Percentiles rank a stretch among this genome's conserved stretches.
Conservation (phyloP, 495 filamentous ascomycete genomes). For the Platismatia glauca region DNA sequence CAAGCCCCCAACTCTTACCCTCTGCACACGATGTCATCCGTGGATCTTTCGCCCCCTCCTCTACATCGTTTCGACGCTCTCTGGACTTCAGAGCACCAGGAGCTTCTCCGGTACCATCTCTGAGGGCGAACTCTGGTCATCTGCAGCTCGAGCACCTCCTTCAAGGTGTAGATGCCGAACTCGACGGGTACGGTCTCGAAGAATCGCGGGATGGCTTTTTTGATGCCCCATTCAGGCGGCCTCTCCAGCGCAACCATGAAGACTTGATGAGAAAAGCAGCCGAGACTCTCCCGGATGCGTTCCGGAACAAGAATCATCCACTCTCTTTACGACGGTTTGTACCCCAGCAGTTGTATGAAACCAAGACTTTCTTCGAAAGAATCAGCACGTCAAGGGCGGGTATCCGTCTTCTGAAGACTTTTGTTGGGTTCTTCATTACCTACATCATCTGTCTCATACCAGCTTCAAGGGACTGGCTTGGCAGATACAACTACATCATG, state of each 20-base stretch:
- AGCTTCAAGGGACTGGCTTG: constrained; percentile 35
- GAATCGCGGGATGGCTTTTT: constrained; percentile 53
- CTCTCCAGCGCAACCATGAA: constrained; percentile 25
- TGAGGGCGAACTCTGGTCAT: constrained; percentile 26
- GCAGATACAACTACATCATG: constrained; percentile 45
- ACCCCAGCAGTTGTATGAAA: constrained; percentile 36
- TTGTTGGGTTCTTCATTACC: constrained; percentile 43
- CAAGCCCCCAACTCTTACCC: neutral
- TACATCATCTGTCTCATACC: constrained; percentile 48
- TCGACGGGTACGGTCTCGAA: constrained; percentile 44
- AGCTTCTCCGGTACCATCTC: constrained; percentile 15
- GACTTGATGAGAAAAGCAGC: constrained; percentile 32
- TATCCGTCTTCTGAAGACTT: constrained; percentile 43
- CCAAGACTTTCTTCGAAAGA: constrained; percentile 28
- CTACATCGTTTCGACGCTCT: constrained; percentile 14
- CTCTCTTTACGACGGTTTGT: constrained; percentile 38
- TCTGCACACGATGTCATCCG: constrained; percentile 23
- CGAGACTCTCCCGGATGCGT: constrained; percentile 32
- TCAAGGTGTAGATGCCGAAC: constrained; percentile 32
- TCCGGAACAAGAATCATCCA: constrained; percentile 33
- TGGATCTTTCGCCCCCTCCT: constrained; percentile 26
- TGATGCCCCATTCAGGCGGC: constrained; percentile 45
- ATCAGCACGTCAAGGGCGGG: constrained; percentile 38
- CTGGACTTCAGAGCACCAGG: neutral
- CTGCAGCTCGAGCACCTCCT: constrained; percentile 35